Base-by-base conservation (phyloP, 1,284 basidiomycete species). In the Cryptococcus sp. region DNA sequence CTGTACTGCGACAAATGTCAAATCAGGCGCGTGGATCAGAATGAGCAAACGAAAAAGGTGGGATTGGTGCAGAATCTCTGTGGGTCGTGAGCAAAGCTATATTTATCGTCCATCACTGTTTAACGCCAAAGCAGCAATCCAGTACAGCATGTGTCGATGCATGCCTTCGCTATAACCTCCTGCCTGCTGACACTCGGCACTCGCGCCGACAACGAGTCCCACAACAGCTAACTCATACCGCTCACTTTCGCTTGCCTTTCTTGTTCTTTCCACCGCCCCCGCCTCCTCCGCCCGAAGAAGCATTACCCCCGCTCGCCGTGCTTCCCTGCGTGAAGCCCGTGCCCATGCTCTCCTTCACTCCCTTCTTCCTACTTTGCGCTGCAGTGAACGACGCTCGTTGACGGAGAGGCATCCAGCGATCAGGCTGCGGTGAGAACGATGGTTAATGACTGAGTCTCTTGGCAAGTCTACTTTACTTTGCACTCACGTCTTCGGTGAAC, bases 331-430 rank as follows among this genome's bases (percentile, higher is more conserved):
- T 73, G 56, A 73, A 67, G 15, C 72, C 72, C 5, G 69, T 69
- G 10, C 72, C 72, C 72, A 73, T 73, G 49, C 67, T 69, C 60
- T 67, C 60, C 50, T 72, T 72, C 31, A 53, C 67, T 17, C 69
- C 67, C 59, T 72, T 72, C 71, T 70, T 73, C 64, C 70, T 73
- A 41, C 56, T 66, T 50, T 59, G 55, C 3, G 69, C 61, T 19
- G 66, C 48, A 44, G 70, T 61, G 49, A 70, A 76, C 1, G 71
- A 71, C 13, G 68, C 60, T 47, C 78, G 60, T 61, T 77, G 76
- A 41, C 67, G 65, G 46, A 78, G 61, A 1, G 77, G 78, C 38
- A 76, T 59, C 78, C 78, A 79, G 40, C 78, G 64, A 46, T 79
- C 78, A n/a, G 77, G 75, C 77, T 78, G 39, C n/a, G 16, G 27